phyloP scores from a whole-genome alignment of 1,284 basidiomycete species.

The Anthracocystis setariae region DNA sequence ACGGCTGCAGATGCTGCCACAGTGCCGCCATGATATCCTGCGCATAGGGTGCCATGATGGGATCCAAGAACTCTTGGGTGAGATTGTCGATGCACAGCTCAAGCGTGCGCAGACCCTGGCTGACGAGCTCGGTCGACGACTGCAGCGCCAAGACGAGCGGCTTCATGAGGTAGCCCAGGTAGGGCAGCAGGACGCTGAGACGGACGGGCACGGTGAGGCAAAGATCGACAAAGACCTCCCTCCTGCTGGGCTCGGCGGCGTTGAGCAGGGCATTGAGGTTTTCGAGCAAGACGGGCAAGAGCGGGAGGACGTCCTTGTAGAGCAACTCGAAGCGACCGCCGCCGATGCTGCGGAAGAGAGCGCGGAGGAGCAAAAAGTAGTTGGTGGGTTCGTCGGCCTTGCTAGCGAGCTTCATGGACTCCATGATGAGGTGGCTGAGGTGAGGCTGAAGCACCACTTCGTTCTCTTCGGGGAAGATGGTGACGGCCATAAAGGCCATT shows the following conservation, averaged over 20 bases:
- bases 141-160: constrained; percentile 91
- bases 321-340: constrained; percentile 93
- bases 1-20: constrained; percentile 76
- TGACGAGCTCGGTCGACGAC: constrained; percentile 82
- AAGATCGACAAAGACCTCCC: constrained; percentile 82
- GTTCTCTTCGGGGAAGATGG: constrained; percentile 80
- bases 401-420: constrained; percentile 92
- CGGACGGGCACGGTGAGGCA: constrained; percentile 96
- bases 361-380: constrained; percentile 93
- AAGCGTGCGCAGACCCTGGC: constrained; percentile 93
- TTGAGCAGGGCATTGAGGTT: constrained; percentile 76
- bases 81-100: constrained; percentile 99
- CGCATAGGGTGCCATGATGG: constrained; percentile 81
- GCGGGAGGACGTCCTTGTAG: constrained; percentile 95
- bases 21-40: constrained; percentile 90
- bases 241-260: constrained; percentile 60
- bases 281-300: constrained; percentile 96
- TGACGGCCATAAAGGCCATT: constrained; percentile 92
- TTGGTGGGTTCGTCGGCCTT: constrained; percentile 90
- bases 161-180: constrained; percentile 95
- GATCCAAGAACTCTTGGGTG: constrained; percentile 97
- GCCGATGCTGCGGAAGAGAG: constrained; percentile 96
- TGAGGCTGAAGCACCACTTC: constrained; percentile 92
- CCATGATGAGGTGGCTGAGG: constrained; percentile 93
- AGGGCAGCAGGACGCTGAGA: constrained; percentile 93